phyloP scores from a whole-genome alignment of 352 stramenopile species.

The Pythium sukuiense region DNA sequence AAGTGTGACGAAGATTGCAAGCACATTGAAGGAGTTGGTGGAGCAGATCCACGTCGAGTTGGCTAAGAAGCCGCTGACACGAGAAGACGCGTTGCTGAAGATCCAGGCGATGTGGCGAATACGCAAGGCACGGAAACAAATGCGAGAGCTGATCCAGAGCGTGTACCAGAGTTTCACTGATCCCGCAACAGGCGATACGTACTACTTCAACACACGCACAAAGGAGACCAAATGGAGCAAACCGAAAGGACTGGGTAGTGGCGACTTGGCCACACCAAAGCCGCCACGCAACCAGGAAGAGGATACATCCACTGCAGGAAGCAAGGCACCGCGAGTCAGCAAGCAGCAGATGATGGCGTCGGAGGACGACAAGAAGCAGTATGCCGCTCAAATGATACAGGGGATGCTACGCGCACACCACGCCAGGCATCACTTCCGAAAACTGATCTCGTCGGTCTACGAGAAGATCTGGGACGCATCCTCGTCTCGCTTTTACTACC shows the following conservation, averaged over 20 bases:
- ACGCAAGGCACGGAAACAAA: conserved; percentile 63
- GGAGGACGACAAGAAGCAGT: conserved; percentile 6
- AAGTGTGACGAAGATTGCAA: conserved; percentile 39
- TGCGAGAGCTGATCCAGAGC: conserved; percentile 54
- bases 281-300: conserved; percentile 7
- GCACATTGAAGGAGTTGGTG: conserved; percentile 43
- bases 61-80: conserved; percentile 43
- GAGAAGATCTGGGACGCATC: conserved; percentile 75
- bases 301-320: neutral
- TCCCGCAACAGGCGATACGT: conserved; percentile 55
- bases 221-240: conserved; percentile 71
- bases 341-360: neutral
- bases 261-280: neutral
- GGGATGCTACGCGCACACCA: conserved; percentile 52
- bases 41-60: conserved; percentile 51
- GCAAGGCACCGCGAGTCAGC: conserved; percentile 17
- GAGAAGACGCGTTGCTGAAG: conserved; percentile 54
- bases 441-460: conserved; percentile 69
- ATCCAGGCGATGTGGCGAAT: conserved; percentile 82
- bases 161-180: conserved; percentile 67
- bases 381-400: conserved; percentile 48
- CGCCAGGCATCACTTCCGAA: conserved; percentile 51
- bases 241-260: conserved; percentile 38
- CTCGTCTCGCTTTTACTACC: conserved; percentile 68
- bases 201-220: conserved; percentile 82